These are phyloP conservation scores for Saccharomycopsis lassenensis DNA, from an alignment of 805 yeast species.

Conservation along the genomic window DNA sequence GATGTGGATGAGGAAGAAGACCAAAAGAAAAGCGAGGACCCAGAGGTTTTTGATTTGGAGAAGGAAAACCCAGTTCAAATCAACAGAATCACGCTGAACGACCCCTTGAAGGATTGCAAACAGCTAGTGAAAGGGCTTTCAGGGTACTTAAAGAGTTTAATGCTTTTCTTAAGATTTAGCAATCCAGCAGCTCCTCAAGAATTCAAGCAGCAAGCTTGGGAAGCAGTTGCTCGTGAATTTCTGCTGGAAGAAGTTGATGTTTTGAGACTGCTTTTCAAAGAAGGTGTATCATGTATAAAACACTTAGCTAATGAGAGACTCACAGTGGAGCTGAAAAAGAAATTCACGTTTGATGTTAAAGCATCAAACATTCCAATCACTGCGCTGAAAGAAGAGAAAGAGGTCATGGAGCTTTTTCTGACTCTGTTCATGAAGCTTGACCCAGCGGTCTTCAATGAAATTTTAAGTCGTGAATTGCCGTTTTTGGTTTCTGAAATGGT, in stretches of 20 bases:
- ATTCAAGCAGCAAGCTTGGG: slow-evolving; percentile 54
- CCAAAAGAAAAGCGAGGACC: slow-evolving; percentile 33
- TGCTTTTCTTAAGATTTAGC: slow-evolving; percentile 79
- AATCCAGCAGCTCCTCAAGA: slow-evolving; percentile 67
- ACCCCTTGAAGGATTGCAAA: slow-evolving; percentile 78
- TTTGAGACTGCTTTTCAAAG: slow-evolving; percentile 66
- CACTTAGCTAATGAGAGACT: slow-evolving; percentile 34
- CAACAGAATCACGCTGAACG: slow-evolving; percentile 42
- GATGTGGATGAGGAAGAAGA: slow-evolving; percentile 18
- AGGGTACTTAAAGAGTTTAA: slow-evolving; percentile 82
- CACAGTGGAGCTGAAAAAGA: slow-evolving; percentile 20
- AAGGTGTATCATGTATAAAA: slow-evolving; percentile 70
- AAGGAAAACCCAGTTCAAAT: slow-evolving; percentile 93
- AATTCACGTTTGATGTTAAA: slow-evolving; percentile 45
- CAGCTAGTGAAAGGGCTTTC: slow-evolving; percentile 77
- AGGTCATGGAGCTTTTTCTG: slow-evolving; percentile 89
- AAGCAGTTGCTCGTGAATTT: slow-evolving; percentile 72
- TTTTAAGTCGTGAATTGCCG: slow-evolving; percentile 60
- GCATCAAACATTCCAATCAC: slow-evolving; percentile 80
- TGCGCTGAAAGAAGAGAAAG: slow-evolving; percentile 87
- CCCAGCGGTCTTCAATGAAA: slow-evolving; percentile 90
- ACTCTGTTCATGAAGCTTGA: slow-evolving; percentile 89
- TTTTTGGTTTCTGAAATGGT: slow-evolving; percentile 64
- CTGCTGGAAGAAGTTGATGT: slow-evolving; percentile 75
- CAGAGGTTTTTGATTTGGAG: slow-evolving; percentile 85